A percentile compares a stretch with the other conserved stretches of the same genome.
Conservation (phyloP, 164 flowering plant genomes). For the Aristolochia californica region DNA sequence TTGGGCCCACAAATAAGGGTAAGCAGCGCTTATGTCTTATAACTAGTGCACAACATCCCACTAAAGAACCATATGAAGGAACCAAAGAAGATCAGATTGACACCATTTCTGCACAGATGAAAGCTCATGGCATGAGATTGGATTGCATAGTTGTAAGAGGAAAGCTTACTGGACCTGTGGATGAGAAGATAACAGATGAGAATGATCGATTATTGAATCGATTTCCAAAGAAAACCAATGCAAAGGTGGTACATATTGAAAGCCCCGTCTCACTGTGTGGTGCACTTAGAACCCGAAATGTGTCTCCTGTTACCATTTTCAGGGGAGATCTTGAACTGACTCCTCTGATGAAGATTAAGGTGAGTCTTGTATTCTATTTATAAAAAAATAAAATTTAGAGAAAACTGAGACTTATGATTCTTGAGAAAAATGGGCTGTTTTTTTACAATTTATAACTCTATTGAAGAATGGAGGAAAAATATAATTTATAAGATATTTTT, state of each 20-base stretch:
- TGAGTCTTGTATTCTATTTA: slow-evolving; percentile 14
- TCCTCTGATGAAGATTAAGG: slow-evolving; percentile 76
- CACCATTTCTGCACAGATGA: slow-evolving; percentile 64
- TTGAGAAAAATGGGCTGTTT: not conserved
- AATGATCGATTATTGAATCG: slow-evolving; percentile 54
- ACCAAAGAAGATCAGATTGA: slow-evolving; percentile 82
- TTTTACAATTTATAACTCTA: not conserved
- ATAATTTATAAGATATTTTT: too few species aligned
- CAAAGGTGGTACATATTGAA: slow-evolving; percentile 59
- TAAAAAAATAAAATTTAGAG: not conserved
- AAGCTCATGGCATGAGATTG: slow-evolving; percentile 63
- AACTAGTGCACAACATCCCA: slow-evolving; percentile 53
- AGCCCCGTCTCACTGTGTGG: slow-evolving; percentile 62
- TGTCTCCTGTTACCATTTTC: slow-evolving; percentile 74
- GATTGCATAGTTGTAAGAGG: slow-evolving; percentile 64
- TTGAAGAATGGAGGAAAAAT: too few species aligned
- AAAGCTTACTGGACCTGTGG: slow-evolving; percentile 23
- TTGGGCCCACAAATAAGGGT: slow-evolving; percentile 67
- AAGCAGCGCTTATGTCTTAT: slow-evolving; percentile 89
- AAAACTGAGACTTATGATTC: not conserved
- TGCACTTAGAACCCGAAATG: slow-evolving; percentile 69
- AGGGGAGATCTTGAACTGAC: slow-evolving; percentile 84
- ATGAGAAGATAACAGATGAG: slow-evolving; percentile 42
- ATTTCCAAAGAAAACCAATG: slow-evolving; percentile 43
- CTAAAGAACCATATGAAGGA: slow-evolving; percentile 79